Evolutionary conservation across 1,284 basidiomycete species (phyloP).

Genomic region (Rhodotorula mucilaginosa): DNA sequence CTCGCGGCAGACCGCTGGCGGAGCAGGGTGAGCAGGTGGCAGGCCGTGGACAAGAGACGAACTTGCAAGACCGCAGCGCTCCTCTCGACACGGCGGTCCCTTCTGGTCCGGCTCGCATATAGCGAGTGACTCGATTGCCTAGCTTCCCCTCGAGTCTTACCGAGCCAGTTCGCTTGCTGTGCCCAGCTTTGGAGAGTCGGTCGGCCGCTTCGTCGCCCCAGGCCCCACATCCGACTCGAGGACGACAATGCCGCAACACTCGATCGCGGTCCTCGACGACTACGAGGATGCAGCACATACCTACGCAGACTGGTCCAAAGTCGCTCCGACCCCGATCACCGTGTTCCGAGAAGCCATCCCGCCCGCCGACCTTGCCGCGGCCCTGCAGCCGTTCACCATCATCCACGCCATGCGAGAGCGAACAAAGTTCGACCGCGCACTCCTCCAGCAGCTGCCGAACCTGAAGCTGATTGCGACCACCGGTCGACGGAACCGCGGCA

Average conservation of each 20-base stretch:
- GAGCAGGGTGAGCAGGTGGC: no score
- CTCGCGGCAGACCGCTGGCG: no score
- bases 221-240: neutral
- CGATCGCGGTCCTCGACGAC: constrained; percentile 62
- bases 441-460: constrained; percentile 60
- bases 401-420: constrained; percentile 68
- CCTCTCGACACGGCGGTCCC: no score
- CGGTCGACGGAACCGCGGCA: constrained; percentile 53
- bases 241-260: constrained; percentile 1
- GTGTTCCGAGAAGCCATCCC: constrained; percentile 55
- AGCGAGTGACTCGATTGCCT: no score
- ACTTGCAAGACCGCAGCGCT: no score
- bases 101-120: no score
- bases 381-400: constrained; percentile 58
- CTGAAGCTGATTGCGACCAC: constrained; percentile 62
- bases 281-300: constrained; percentile 59
- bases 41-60: no score
- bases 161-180: no score
- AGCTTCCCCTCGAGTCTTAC: no score
- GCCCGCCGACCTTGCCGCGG: constrained; percentile 55
- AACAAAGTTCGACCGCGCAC: constrained; percentile 57
- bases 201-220: neutral
- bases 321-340: constrained; percentile 47
- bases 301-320: constrained; percentile 57
- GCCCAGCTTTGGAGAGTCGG: no score